phyloP scores from a whole-genome alignment of 2,329 filamentous ascomycete genomes.

The Intubia oerlemansii region DNA sequence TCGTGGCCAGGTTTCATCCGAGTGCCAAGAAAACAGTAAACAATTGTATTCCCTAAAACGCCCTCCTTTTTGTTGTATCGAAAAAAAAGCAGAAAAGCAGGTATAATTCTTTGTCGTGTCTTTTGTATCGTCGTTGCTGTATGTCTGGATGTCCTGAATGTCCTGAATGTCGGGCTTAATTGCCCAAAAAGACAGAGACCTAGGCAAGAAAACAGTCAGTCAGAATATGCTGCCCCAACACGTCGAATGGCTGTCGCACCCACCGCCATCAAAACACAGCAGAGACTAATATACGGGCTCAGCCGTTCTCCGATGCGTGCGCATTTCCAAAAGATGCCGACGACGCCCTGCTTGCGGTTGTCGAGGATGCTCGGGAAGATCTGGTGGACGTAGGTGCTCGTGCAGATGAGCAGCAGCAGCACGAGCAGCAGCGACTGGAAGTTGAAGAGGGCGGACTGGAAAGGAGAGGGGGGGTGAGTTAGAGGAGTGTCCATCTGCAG shows the following conservation, averaged over 20 bases:
- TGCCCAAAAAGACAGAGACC: constrained; percentile 7
- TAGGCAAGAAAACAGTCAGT: constrained; percentile 3
- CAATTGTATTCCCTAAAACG: no score
- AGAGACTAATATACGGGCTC: constrained; percentile 88
- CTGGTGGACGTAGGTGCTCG: constrained; percentile 80
- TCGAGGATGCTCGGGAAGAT: constrained; percentile 81
- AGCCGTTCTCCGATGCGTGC: constrained; percentile 81
- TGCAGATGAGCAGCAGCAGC: constrained; percentile 87
- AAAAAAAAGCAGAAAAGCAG: no score
- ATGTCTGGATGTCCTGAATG: no score
- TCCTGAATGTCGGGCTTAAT: constrained; percentile 3
- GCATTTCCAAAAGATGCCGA: constrained; percentile 89
- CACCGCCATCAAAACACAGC: constrained; percentile 86
- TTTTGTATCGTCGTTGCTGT: no score
- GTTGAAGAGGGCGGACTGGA: constrained; percentile 88
- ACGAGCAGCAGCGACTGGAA: constrained; percentile 93
- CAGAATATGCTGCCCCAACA: no score
- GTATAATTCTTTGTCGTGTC: no score
- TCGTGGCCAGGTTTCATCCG: no score
- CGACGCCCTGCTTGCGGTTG: constrained; percentile 68
- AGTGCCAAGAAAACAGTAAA: no score
- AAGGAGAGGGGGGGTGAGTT: neutral
- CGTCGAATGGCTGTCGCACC: neutral
- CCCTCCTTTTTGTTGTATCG: no score
- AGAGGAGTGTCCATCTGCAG: neutral